Evolutionary conservation across 1,284 basidiomycete species (phyloP).

Genomic region (Ceratobasidium sp.): DNA sequence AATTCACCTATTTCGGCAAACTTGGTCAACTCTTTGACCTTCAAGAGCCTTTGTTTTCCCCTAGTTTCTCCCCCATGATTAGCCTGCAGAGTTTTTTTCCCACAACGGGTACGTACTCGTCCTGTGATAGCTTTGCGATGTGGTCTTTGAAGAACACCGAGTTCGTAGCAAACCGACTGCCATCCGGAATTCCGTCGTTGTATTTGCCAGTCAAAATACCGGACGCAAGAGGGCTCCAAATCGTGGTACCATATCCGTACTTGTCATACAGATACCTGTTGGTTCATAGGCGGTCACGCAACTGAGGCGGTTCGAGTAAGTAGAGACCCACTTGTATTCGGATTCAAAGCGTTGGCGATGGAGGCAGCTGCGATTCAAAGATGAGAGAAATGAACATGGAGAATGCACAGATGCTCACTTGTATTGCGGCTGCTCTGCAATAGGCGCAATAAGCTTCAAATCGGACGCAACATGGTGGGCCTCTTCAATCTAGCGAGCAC

Average conservation of each 20-base stretch:
- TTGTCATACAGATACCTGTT: conserved; percentile 56
- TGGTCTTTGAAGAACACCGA: conserved; percentile 43
- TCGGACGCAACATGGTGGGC: conserved; percentile 76
- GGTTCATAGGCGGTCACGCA: conserved; percentile 46
- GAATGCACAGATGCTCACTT: conserved; percentile 56
- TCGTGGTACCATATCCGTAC: conserved; percentile 66
- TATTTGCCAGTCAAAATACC: conserved; percentile 41
- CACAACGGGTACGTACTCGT: conserved; percentile 37
- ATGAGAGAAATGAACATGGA: no score
- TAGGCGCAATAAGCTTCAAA: conserved; percentile 75
- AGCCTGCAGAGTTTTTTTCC: no score
- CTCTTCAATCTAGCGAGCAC: conserved; percentile 76
- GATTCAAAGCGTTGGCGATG: conserved; percentile 81
- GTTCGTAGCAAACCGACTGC: conserved; percentile 32
- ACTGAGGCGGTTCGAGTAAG: no score
- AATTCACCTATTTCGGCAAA: conserved; percentile 56
- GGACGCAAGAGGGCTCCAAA: conserved; percentile 1
- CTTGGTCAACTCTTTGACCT: conserved; percentile 62
- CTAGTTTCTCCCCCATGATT: no score
- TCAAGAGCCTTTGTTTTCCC: conserved; percentile 63
- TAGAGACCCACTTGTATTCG: conserved; percentile 80
- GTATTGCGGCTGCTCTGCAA: conserved; percentile 83
- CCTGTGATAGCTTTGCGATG: conserved; percentile 54
- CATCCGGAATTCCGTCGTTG: conserved; percentile 34
- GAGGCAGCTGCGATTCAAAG: no score